These are phyloP conservation scores for Ogataea corticis DNA, from an alignment of 805 yeast species.

Conservation along the genomic window DNA sequence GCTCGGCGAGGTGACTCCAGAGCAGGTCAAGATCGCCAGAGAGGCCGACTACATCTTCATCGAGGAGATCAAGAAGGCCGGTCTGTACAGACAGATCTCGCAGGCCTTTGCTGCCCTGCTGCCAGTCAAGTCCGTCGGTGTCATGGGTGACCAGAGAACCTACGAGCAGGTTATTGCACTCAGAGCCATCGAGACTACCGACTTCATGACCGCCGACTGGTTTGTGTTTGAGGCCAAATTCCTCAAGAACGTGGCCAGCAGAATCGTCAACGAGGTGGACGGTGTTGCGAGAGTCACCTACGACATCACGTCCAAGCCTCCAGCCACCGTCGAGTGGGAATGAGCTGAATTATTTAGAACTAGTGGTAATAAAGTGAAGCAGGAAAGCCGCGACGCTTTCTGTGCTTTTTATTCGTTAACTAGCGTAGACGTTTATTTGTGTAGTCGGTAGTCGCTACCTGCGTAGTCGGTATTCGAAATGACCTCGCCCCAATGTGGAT, in stretches of 20 bases:
- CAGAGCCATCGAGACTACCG: slow-evolving; percentile 96
- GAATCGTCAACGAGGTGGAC: slow-evolving; percentile 97
- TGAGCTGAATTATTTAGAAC: slow-evolving; percentile 26
- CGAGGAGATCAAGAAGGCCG: slow-evolving; percentile 92
- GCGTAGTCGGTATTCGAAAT: too few species aligned
- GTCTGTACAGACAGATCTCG: slow-evolving; percentile 87
- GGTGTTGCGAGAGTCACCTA: slow-evolving; percentile 99
- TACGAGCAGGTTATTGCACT: slow-evolving; percentile 99
- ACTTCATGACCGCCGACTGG: slow-evolving; percentile 99
- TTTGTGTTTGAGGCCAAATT: slow-evolving; percentile 87
- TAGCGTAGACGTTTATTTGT: too few species aligned
- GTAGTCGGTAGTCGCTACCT: too few species aligned
- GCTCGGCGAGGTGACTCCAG: slow-evolving; percentile 92
- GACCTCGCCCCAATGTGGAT: too few species aligned
- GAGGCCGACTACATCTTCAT: slow-evolving; percentile 96
- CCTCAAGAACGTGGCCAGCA: slow-evolving; percentile 88
- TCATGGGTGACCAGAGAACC: slow-evolving; percentile 99
- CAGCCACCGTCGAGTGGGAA: slow-evolving; percentile 99
- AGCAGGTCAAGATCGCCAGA: slow-evolving; percentile 94
- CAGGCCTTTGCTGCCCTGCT: slow-evolving; percentile 97
- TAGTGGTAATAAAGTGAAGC: not conserved
- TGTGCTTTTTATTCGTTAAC: too few species aligned
- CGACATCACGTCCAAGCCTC: slow-evolving; percentile 98
- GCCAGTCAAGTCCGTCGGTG: slow-evolving; percentile 99
- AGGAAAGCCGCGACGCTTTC: too few species aligned